These are phyloP conservation scores for Globisporangium emineosum DNA, from an alignment of 352 stramenopile genomes.

Conservation along the genomic window DNA sequence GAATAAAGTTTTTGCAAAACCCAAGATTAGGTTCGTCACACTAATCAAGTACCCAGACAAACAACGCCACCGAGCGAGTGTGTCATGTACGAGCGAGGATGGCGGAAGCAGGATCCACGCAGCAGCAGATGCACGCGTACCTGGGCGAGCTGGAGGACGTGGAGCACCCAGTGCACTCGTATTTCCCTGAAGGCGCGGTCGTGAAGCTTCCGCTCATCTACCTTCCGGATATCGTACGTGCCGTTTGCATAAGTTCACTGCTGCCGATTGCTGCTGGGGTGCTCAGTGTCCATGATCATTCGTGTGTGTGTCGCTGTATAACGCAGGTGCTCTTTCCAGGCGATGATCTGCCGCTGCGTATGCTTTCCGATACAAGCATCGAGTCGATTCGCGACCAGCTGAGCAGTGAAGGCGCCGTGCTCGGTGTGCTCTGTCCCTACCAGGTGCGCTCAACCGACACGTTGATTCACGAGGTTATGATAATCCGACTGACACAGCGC, in stretches of 20 bases:
- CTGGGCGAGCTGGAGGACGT: constrained; percentile 68
- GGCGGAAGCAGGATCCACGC: background rate
- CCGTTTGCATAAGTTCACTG: background rate
- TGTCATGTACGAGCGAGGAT: background rate
- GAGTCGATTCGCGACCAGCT: constrained; percentile 45
- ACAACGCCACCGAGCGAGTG: background rate
- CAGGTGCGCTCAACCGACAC: constrained; percentile 25
- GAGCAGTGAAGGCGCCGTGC: constrained; percentile 36
- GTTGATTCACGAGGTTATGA: background rate
- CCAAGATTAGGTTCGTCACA: background rate
- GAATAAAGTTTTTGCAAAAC: no score
- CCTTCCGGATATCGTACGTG: constrained; percentile 68
- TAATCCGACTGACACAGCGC: background rate
- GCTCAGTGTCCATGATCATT: background rate
- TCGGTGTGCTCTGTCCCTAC: constrained; percentile 57
- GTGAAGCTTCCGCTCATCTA: constrained; percentile 67
- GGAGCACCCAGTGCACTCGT: constrained; percentile 37
- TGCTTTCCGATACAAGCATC: constrained; percentile 61
- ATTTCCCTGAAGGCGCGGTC: constrained; percentile 47
- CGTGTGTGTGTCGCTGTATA: background rate
- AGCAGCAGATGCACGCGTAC: constrained; percentile 48
- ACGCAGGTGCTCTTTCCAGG: constrained; percentile 78
- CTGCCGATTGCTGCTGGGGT: background rate
- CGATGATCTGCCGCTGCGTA: constrained; percentile 68
- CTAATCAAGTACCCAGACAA: background rate